Base-by-base conservation (phyloP, 495 filamentous ascomycete species). In the Xylaria longipes region DNA sequence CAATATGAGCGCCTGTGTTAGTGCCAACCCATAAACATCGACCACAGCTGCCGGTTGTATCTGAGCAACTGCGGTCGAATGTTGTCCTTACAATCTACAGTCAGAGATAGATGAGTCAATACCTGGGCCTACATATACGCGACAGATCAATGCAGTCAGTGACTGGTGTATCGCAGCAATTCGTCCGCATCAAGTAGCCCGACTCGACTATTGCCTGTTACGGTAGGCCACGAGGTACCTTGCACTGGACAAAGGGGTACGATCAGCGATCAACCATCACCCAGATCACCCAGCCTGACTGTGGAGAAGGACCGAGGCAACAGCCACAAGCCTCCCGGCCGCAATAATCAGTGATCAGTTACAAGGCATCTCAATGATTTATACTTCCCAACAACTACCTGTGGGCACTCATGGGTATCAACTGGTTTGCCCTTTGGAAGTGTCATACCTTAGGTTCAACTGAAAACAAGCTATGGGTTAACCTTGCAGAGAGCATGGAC, bases 151-250 rank as follows among this genome's bases (percentile, higher is more conserved):
- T 57, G 54, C 52, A 57, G 31, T 35, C 33, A 56, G 45, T 15
- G n/a, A 17, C 45, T 56, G 33, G 31, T 56, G 64, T 17, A 33
- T 54, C 20, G 35, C 45, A 50, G 35, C 48, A 29, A 56, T 35
- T 12, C 63, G 50, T 52, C 66, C 54, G 66, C 54, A 60, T 69
- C 39, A 69, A 54, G 66, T 69, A 69, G 66, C 39, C 66, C 66
- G 66, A 61, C 65, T 57, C 37, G 50, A 68, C 65, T n/a, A 68
- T 68, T 61, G 27, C 66, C 54, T 61, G 8, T 69, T 69, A 69
- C 29, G 66, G 66, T 45, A 69, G 66, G 66, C 66, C 54, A 69
- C 66, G 66, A 61, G 66, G 54, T 37, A 37, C 48, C n/a, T 12
- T 52, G 64, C 54, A 31, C 5, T 46, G 37, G 54, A 61, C 66